phyloP scores from a whole-genome alignment of 805 yeast genomes.

The Saccharomyces eubayanus region DNA sequence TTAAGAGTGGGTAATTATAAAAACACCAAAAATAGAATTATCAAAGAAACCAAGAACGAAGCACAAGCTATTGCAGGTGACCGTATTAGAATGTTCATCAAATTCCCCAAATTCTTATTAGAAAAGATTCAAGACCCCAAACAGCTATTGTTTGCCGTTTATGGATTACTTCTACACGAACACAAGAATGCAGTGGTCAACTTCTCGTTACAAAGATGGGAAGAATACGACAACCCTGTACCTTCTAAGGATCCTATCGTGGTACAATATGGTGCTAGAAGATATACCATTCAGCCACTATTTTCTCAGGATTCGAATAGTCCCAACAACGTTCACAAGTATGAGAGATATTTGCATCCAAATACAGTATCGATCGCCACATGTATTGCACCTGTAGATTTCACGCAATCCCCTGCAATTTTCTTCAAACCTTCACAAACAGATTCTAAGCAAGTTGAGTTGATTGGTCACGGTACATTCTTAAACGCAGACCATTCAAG shows the following conservation, averaged over 20 bases:
- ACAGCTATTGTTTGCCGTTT: constrained; percentile 50
- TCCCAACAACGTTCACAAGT: constrained; percentile 80
- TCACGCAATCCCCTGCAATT: constrained; percentile 76
- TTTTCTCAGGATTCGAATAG: constrained; percentile 73
- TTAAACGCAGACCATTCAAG: constrained; percentile 78
- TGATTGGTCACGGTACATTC: constrained; percentile 87
- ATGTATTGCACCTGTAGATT: constrained; percentile 76
- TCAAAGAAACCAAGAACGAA: constrained; percentile 46
- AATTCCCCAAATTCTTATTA: constrained; percentile 43
- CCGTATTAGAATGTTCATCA: constrained; percentile 49
- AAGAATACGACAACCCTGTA: constrained; percentile 77
- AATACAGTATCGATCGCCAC: constrained; percentile 74
- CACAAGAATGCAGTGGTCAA: constrained; percentile 79
- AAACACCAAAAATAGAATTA: constrained; percentile 60
- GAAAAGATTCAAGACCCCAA: constrained; percentile 38
- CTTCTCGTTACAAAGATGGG: constrained; percentile 79
- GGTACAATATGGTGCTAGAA: constrained; percentile 89
- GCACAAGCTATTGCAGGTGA: constrained; percentile 55
- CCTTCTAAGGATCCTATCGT: constrained; percentile 73
- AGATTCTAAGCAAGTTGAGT: constrained; percentile 43
- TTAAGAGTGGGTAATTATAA: constrained; percentile 68
- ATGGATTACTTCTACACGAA: constrained; percentile 75
- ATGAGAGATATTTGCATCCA: constrained; percentile 73
- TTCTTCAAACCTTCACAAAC: constrained; percentile 57
- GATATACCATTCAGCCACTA: constrained; percentile 73